Base-by-base conservation (phyloP, 2,329 filamentous ascomycete species). In the Waltergamsia citrina region DNA sequence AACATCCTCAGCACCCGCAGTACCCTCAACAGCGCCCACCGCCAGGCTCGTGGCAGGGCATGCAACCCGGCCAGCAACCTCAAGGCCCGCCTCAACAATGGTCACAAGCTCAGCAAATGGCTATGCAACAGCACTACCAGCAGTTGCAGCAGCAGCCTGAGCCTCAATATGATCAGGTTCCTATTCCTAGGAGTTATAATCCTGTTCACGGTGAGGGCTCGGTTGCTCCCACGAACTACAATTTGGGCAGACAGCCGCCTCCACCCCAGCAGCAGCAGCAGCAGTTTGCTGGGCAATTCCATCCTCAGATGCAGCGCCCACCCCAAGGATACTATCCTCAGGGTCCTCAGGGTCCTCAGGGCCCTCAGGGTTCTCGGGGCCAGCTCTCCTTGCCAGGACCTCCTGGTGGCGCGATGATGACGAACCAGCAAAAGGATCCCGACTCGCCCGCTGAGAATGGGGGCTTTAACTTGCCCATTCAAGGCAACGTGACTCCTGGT, bases 121-220 rank as follows among this genome's bases (percentile, higher is more conserved):
- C n/a, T n/a, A n/a, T n/a, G n/a, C n/a, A n/a, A 18, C 29, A 31
- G 12, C 29, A 31, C 16, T 18, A 3, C 7, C 12, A 15, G 15
- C 32, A 25, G 14, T 8, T 12, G 16, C 12, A 17, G 11, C 31
- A 24, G 20, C 31, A 33, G 31, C 14, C 9, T 14, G 7, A 3
- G 19, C 9, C 14, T 4, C 31, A 25, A 9, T 2, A 14, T 10
- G 9, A 28, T 14, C 26, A n/a, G 19, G 29, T 30, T 16, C 56
- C 60, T 2, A 60, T 62, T 23, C 60, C 60, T 1, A 43, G 39
- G 18, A 49, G 51, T 10, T 63, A 64, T 29, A 37, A 41, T 6
- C 42, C 53, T 11, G 58, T 60, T 5, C 55, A 59, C 30, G 57
- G 54, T 19, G 59, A 61, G 31, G 57, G 54, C 15, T 43, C 37